These are phyloP conservation scores for Lepiota subincarnata DNA, from an alignment of 768 basidiomycete genomes.

Conservation along the genomic window DNA sequence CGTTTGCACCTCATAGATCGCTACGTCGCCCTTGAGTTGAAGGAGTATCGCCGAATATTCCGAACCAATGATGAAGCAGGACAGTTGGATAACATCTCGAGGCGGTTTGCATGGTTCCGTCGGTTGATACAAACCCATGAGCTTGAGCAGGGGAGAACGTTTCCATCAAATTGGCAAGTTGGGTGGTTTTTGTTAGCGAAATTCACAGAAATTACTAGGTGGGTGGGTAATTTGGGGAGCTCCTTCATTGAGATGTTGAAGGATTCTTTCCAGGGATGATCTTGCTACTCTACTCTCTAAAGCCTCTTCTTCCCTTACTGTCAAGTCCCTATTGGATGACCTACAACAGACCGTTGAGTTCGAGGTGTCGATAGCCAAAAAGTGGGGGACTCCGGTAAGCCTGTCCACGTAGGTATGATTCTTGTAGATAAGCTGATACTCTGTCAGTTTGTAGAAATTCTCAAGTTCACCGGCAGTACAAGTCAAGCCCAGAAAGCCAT, in stretches of 20 bases:
- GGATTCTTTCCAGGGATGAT: slow-evolving; percentile 60
- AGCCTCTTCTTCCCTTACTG: slow-evolving; percentile 64
- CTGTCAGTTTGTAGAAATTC: slow-evolving; percentile 59
- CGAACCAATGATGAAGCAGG: slow-evolving; percentile 92
- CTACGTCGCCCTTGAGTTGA: slow-evolving; percentile 85
- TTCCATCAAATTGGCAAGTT: slow-evolving; percentile 85
- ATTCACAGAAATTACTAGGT: slow-evolving; percentile 92
- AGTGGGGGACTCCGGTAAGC: slow-evolving; percentile 72
- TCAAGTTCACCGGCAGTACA: slow-evolving; percentile 47
- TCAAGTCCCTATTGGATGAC: slow-evolving; percentile 79
- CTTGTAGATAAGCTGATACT: neutral
- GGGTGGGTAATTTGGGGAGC: slow-evolving; percentile 10
- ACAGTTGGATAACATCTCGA: slow-evolving; percentile 88
- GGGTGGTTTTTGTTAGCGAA: slow-evolving; percentile 76
- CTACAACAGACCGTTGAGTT: slow-evolving; percentile 87
- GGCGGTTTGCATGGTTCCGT: slow-evolving; percentile 94
- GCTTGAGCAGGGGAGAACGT: slow-evolving; percentile 77
- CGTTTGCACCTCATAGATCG: slow-evolving; percentile 80
- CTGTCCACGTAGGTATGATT: slow-evolving; percentile 1
- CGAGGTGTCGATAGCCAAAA: slow-evolving; percentile 74
- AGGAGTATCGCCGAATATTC: slow-evolving; percentile 96
- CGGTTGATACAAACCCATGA: slow-evolving; percentile 83
- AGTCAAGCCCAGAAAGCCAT: slow-evolving; percentile 64
- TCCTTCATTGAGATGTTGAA: neutral
- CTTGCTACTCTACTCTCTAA: slow-evolving; percentile 78